Percentiles rank a stretch among this genome's conserved stretches.
phyloP scores from a whole-genome alignment of 2,329 filamentous ascomycete genomes.

The Elsinoe fawcettii region DNA sequence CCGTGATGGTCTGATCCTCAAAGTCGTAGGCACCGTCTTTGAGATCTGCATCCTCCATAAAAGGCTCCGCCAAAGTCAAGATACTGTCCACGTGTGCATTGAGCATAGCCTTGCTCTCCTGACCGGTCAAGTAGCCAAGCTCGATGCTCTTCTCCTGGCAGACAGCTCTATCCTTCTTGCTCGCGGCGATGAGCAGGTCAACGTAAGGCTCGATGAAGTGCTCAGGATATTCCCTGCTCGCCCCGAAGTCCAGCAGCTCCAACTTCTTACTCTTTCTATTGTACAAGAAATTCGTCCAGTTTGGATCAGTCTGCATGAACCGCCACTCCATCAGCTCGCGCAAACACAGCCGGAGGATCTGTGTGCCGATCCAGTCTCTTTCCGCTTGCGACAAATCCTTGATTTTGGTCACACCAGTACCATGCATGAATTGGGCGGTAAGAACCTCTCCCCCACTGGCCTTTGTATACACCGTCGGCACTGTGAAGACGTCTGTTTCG shows the following conservation, averaged over 20 bases:
- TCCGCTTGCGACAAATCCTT: slow-evolving; percentile 67
- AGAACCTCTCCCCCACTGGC: slow-evolving; percentile 80
- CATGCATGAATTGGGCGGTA: slow-evolving; percentile 87
- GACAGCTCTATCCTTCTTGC: slow-evolving; percentile 55
- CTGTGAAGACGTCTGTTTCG: slow-evolving; percentile 65
- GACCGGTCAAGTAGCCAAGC: slow-evolving; percentile 86
- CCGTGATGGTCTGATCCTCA: slow-evolving; percentile 87
- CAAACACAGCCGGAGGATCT: slow-evolving; percentile 83
- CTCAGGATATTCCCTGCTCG: slow-evolving; percentile 74
- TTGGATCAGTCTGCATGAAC: slow-evolving; percentile 99
- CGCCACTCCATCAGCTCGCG: slow-evolving; percentile 89
- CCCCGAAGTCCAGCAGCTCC: slow-evolving; percentile 92
- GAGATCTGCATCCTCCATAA: slow-evolving; percentile 47
- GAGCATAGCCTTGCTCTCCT: slow-evolving; percentile 77
- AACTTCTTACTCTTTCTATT: slow-evolving; percentile 58
- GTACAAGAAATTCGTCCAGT: slow-evolving; percentile 99
- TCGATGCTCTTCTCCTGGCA: slow-evolving; percentile 63
- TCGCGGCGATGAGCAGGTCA: slow-evolving; percentile 69
- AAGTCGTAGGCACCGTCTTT: slow-evolving; percentile 84
- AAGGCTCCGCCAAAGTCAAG: slow-evolving; percentile 85
- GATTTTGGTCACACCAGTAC: slow-evolving; percentile 75
- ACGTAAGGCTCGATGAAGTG: slow-evolving; percentile 76
- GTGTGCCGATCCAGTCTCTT: slow-evolving; percentile 91
- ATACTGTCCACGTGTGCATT: slow-evolving; percentile 85
- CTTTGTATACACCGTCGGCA: slow-evolving; percentile 69